These are phyloP conservation scores for Lachancea nothofagi DNA, from an alignment of 805 yeast genomes.

Conservation along the genomic window DNA sequence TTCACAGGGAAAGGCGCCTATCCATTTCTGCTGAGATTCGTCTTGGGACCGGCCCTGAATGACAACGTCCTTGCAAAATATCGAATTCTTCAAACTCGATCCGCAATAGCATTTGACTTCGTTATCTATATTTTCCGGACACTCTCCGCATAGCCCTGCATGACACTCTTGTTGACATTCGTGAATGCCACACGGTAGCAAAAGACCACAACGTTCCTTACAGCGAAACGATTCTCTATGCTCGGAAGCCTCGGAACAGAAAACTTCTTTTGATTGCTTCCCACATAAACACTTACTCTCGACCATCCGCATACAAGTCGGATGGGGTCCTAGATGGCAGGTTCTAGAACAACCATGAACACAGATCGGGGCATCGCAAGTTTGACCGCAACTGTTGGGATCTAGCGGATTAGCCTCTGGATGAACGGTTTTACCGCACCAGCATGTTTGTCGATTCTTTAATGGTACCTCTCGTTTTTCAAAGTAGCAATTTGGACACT, in stretches of 20 bases:
- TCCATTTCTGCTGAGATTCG: slow-evolving; percentile 35
- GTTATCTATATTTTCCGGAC: slow-evolving; percentile 41
- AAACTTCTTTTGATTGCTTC: slow-evolving; percentile 55
- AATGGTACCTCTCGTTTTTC: slow-evolving; percentile 45
- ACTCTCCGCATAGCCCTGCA: slow-evolving; percentile 75
- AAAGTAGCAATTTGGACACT: slow-evolving; percentile 70
- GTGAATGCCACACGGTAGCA: slow-evolving; percentile 69
- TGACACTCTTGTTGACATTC: slow-evolving; percentile 63
- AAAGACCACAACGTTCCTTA: slow-evolving; percentile 51
- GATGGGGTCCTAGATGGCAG: slow-evolving; percentile 91
- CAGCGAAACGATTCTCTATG: slow-evolving; percentile 53
- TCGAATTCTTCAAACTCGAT: slow-evolving; percentile 36
- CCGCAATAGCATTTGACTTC: slow-evolving; percentile 76
- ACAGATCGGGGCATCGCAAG: slow-evolving; percentile 61
- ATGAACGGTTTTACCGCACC: slow-evolving; percentile 79
- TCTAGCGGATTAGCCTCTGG: slow-evolving; percentile 53
- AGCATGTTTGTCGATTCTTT: slow-evolving; percentile 50
- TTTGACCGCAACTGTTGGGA: slow-evolving; percentile 88
- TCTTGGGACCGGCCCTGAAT: slow-evolving; percentile 37
- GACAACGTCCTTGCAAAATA: slow-evolving; percentile 39
- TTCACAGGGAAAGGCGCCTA: slow-evolving; percentile 49
- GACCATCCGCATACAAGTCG: slow-evolving; percentile 73
- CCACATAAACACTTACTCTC: slow-evolving; percentile 72
- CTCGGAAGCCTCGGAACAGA: slow-evolving; percentile 65
- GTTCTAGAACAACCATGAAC: slow-evolving; percentile 67